phyloP scores from a whole-genome alignment of 768 basidiomycete genomes.

The Suillus discolor region DNA sequence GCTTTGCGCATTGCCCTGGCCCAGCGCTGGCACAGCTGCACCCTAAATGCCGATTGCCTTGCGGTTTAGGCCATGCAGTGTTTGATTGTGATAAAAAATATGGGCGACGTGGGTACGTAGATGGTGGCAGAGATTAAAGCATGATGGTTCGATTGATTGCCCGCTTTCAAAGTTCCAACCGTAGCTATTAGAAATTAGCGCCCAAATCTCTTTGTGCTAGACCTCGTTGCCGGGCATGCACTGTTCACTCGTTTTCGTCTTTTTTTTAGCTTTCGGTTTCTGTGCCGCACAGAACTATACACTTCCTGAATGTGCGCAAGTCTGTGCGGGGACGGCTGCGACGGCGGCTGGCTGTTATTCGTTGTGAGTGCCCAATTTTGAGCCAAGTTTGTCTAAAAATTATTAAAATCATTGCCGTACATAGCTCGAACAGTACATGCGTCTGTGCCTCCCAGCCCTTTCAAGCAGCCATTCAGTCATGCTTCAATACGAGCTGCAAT shows the following conservation, averaged over 20 bases:
- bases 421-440: slow-evolving; percentile 4
- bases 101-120: background rate
- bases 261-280: background rate
- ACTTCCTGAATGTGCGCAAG: background rate
- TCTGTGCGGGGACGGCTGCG: slow-evolving; percentile 1
- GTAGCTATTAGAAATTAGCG: background rate
- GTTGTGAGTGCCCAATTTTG: background rate
- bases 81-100: background rate
- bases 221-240: slow-evolving; percentile 4
- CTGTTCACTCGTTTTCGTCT: background rate
- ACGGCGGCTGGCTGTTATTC: slow-evolving; percentile 1
- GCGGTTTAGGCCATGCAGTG: background rate
- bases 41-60: background rate
- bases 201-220: slow-evolving; percentile 1
- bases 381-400: background rate
- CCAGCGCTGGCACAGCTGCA: background rate
- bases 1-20: background rate
- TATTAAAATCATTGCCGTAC: background rate
- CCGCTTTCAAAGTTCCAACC: background rate
- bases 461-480: slow-evolving; percentile 3
- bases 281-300: background rate
- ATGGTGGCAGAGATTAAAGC: background rate
- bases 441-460: background rate
- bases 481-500: background rate
- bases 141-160: background rate